phyloP scores from a whole-genome alignment of 1,284 basidiomycete genomes.

The Cutaneotrichosporon mucoides region DNA sequence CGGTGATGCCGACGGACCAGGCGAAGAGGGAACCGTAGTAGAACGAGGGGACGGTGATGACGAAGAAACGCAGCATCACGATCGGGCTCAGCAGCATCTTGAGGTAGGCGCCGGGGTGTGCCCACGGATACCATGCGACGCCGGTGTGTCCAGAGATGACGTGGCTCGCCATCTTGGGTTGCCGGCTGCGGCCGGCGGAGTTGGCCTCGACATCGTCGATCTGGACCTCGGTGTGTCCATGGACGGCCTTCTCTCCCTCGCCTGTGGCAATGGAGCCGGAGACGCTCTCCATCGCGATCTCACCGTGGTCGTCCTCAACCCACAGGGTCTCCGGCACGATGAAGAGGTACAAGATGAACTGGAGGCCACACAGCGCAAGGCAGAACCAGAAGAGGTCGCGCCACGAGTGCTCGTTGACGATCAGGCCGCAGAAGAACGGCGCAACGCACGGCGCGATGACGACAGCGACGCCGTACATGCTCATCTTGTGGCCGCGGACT shows the following conservation, averaged over 20 bases:
- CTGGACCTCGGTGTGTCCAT: not conserved
- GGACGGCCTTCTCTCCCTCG: no score
- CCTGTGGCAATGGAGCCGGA: no score
- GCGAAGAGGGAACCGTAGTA: conserved; percentile 43
- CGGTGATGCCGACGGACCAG: conserved; percentile 43
- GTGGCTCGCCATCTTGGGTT: conserved; percentile 2
- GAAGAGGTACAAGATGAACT: conserved; percentile 22
- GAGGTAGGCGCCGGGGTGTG: not conserved
- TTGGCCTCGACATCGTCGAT: conserved; percentile 1
- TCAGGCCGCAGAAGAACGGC: conserved; percentile 43
- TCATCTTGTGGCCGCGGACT: conserved; percentile 43
- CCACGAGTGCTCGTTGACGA: conserved; percentile 28
- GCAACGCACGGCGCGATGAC: conserved; percentile 39
- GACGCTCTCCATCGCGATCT: no score
- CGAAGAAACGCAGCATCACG: conserved; percentile 23
- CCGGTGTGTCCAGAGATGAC: not conserved
- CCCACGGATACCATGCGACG: conserved; percentile 2
- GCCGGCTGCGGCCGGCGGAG: conserved; percentile 30
- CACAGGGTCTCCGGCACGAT: conserved; percentile 47
- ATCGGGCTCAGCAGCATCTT: conserved; percentile 25
- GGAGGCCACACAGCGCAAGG: conserved; percentile 30
- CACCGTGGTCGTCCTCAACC: conserved; percentile 8
- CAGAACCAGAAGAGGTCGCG: conserved; percentile 43
- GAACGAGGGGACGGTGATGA: conserved; percentile 34
- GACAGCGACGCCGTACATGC: conserved; percentile 33